Evolutionary conservation across 176 grass and related monocot species (phyloP), one percentile per base, ranked within the genome.

Genomic region (Tuctoria greenei): DNA sequence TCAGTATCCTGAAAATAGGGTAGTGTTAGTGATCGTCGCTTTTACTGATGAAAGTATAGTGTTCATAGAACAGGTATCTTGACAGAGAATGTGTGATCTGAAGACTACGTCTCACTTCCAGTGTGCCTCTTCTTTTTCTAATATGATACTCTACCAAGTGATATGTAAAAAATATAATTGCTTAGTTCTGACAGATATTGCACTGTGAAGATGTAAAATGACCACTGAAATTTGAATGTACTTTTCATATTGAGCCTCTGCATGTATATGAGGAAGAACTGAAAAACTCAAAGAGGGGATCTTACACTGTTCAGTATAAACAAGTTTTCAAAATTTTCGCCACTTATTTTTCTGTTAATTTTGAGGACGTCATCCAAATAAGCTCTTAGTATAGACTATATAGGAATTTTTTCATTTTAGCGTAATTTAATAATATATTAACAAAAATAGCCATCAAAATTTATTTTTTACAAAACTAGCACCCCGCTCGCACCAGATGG

Each of bases 1-100:
- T 38, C 8, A 18, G 62, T 61, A 14, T 73, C 68, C 45, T 64
- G 13, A 5, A 76, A 49, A 20, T 12, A 76, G 73, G 20, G 16
- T 24, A 61, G 24, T 43, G 16, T 34, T 65, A 42, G 58, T 27
- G 9, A 21, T 27, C 27, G 46, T 15, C n/a, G 26, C 8, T 18
- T 79, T 44, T 79, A 69, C 77, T 35, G 51, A 59, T 31, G 31
- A 31, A 31, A 31, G 31, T 79, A 73, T n/a, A n/a, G n/a, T 35
- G 27, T 35, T 34, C 43, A 0, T 50, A 80, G 35, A 80, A 26
- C 16, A 80, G 13, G 11, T 14, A 34, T 7, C 47, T 66, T 85
- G 49, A 73, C 34, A 67, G 10, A 37, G 31, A 31, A 31, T 31
- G n/a, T 65, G 2, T 10, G 57, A 11, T 11, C 35, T 54, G 8